These are phyloP conservation scores for Sinapis alba DNA, from an alignment of 441 rosid genomes.

Conservation along the genomic window DNA sequence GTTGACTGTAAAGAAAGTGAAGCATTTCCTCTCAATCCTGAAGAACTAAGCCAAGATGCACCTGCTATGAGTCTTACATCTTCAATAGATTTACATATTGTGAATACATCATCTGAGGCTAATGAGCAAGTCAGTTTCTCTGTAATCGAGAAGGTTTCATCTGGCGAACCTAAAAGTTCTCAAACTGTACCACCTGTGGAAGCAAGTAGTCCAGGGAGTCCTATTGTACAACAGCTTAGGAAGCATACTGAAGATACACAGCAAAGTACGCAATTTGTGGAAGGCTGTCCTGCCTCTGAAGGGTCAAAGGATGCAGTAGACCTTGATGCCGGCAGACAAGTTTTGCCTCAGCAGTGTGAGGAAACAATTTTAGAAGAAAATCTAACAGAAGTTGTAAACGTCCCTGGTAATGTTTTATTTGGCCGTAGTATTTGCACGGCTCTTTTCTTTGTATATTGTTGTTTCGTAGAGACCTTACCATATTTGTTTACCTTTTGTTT, in stretches of 20 bases:
- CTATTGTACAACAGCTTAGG: constrained; percentile 35
- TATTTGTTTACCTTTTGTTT: constrained; percentile 8
- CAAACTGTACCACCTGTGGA: constrained; percentile 42
- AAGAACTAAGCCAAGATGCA: constrained; percentile 34
- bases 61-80: constrained; percentile 19
- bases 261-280: constrained; percentile 38
- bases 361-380: constrained; percentile 42
- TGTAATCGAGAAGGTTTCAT: constrained; percentile 37
- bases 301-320: constrained; percentile 42
- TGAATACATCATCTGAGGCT: constrained; percentile 39
- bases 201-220: constrained; percentile 43
- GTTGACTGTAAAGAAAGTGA: constrained; percentile 43
- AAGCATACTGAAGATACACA: constrained; percentile 34
- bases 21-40: constrained; percentile 13
- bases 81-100: constrained; percentile 40
- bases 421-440: constrained; percentile 1
- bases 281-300: constrained; percentile 36
- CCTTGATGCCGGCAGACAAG: constrained; percentile 39
- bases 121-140: constrained; percentile 38
- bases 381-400: constrained; percentile 36
- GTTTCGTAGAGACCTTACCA: not conserved
- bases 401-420: constrained; percentile 54
- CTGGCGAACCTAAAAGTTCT: constrained; percentile 38
- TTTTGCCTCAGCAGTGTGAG: constrained; percentile 37
- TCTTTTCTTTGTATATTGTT: constrained; percentile 19